Conservation (phyloP, 176 grass and related monocot genomes). For the Themeda triandra region DNA sequence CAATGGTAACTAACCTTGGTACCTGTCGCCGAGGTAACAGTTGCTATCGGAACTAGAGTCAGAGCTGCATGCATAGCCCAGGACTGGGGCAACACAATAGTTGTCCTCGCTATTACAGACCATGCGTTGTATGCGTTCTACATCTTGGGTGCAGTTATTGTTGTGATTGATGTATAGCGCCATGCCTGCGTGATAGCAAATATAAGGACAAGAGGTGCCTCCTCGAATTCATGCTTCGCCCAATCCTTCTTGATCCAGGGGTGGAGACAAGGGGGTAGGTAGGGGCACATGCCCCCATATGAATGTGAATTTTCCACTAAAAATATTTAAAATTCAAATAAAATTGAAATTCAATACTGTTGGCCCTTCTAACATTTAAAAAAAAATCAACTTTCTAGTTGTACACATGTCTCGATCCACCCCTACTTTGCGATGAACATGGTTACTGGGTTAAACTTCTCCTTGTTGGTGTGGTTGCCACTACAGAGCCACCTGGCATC, state of each 20-base stretch:
- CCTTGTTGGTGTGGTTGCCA: neutral
- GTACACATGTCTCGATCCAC: neutral
- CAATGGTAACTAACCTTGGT: neutral
- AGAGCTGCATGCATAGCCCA: neutral
- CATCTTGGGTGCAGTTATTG: too few relatives aligned
- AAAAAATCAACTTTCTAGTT: neutral
- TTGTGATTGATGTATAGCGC: too few relatives aligned
- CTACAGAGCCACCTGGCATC: neutral
- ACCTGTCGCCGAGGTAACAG: neutral
- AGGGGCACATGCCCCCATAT: too few relatives aligned
- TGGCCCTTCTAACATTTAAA: too few relatives aligned
- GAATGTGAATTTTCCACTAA: too few relatives aligned
- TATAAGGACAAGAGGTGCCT: too few relatives aligned
- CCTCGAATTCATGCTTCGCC: too few relatives aligned
- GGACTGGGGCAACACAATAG: neutral
- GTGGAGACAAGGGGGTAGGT: too few relatives aligned
- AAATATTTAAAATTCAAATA: too few relatives aligned
- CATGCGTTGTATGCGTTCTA: neutral
- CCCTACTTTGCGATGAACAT: neutral
- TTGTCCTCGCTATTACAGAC: neutral
- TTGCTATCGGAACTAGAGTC: neutral
- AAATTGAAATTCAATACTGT: too few relatives aligned
- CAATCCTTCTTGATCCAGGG: too few relatives aligned
- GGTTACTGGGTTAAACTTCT: accelerated
- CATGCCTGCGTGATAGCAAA: too few relatives aligned